Percentiles rank a stretch among this genome's conserved stretches.
phyloP scores from a whole-genome alignment of 208 protist genomes.

The Crithidia brevicula region DNA sequence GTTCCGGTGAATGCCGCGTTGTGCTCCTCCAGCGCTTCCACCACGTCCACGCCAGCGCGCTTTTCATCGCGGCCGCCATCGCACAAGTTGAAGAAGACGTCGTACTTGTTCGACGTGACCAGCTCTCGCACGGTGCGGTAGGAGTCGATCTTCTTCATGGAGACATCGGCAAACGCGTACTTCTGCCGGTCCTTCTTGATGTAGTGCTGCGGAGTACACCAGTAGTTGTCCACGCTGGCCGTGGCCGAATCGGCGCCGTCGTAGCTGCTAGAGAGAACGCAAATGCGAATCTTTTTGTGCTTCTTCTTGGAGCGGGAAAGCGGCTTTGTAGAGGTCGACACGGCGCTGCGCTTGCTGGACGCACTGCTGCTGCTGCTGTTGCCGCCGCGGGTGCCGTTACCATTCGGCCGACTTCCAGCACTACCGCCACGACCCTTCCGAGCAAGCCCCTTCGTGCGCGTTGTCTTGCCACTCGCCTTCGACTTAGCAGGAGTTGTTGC shows the following conservation, averaged over 20 bases:
- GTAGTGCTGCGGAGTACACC: conserved; percentile 83
- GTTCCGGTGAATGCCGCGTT: conserved; percentile 90
- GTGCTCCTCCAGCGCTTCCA: conserved; percentile 83
- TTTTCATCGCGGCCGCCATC: conserved; percentile 87
- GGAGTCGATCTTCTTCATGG: conserved; percentile 74
- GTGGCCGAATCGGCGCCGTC: conserved; percentile 77
- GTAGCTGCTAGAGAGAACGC: conserved; percentile 89
- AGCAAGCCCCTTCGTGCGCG: conserved; percentile 1
- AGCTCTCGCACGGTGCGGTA: conserved; percentile 78
- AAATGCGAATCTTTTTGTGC: conserved; percentile 59
- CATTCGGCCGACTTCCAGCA: too few relatives aligned
- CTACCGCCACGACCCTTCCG: neutral
- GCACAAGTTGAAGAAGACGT: conserved; percentile 92
- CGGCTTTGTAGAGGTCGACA: neutral
- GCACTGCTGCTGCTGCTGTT: conserved; percentile 1
- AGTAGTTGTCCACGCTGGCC: conserved; percentile 77
- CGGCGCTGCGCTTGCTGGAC: neutral
- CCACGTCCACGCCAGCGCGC: conserved; percentile 82
- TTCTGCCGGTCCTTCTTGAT: conserved; percentile 69
- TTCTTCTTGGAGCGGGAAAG: conserved; percentile 25
- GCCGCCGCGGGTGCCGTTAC: neutral
- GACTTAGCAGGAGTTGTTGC: neutral
- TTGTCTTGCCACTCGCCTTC: neutral
- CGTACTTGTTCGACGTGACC: conserved; percentile 82
- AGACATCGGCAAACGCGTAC: conserved; percentile 75